Conservation (phyloP, 305 asterid species). For the Fraxinus dipetala region DNA sequence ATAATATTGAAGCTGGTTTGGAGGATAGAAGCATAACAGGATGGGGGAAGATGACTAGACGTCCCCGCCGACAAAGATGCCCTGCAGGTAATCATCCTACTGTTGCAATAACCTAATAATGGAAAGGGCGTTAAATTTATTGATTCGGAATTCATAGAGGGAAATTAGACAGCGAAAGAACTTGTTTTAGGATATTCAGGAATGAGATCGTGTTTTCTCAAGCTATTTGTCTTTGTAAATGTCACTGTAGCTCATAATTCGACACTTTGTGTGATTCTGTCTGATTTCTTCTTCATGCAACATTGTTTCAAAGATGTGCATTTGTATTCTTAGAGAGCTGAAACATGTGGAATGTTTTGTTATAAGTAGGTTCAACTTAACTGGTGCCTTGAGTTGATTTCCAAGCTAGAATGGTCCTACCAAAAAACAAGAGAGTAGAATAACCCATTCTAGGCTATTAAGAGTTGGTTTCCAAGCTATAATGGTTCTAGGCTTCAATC, state of each 20-base stretch:
- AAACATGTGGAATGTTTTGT: neutral
- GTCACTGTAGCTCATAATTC: slow-evolving; percentile 19
- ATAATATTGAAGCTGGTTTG: slow-evolving; percentile 48
- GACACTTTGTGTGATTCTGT: slow-evolving; percentile 21
- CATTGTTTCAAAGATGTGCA: slow-evolving; percentile 25
- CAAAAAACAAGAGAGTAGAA: neutral
- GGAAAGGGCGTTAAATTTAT: slow-evolving; percentile 29
- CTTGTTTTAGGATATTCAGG: slow-evolving; percentile 13
- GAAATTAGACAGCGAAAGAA: neutral
- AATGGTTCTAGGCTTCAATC: neutral
- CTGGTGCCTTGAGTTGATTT: neutral
- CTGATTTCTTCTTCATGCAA: slow-evolving; percentile 27
- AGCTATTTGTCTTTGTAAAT: slow-evolving; percentile 25
- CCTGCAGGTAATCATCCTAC: slow-evolving; percentile 47
- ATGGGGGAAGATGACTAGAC: slow-evolving; percentile 94
- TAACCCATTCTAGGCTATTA: neutral
- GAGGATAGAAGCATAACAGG: slow-evolving; percentile 81
- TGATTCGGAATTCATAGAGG: neutral
- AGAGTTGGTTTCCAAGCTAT: neutral
- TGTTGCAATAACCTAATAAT: slow-evolving; percentile 2
- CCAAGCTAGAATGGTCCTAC: neutral
- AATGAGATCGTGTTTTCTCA: slow-evolving; percentile 13
- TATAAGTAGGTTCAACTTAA: neutral
- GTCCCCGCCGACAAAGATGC: slow-evolving; percentile 85
- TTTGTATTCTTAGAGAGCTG: slow-evolving; percentile 5